Base-by-base conservation (phyloP, 2,329 filamentous ascomycete species). In the Ilyonectria sp. region DNA sequence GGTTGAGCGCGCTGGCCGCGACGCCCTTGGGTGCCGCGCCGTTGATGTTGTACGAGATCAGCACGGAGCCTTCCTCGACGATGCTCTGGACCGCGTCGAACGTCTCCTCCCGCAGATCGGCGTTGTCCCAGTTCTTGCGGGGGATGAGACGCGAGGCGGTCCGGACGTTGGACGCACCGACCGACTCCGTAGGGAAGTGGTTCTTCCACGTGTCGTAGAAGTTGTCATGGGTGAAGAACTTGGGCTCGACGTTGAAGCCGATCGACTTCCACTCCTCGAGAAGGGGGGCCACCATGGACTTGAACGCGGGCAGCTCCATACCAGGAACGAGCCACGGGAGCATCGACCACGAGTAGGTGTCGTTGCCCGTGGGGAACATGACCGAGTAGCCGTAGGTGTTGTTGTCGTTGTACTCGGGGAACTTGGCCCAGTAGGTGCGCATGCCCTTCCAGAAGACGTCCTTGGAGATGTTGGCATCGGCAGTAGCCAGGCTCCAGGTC, bases 81-180 rank as follows among this genome's bases (percentile, higher is more conserved):
- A 74, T 65, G 31, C 46, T 35, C 40, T 70, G 73, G 31, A 74
- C 40, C 0, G 73, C 68, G 19, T 71, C 44, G 26, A 76, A 70
- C 7, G 73, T 75, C 55, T 72, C 63, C 47, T 69, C 69, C 29
- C 60, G 54, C 23, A 71, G 68, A 17, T 67, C 49, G 9, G 37
- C 37, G 23, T 71, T 67, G 19, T 72, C 72, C 69, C 71, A 74
- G 65, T 74, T 73, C 19, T 75, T 74, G 26, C 78, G 78, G 1
- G 84, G 83, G 31, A 85, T 80, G 4, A 85, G 76, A 4, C 83
- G 81, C 19, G 78, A 83, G 4, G 75, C 82, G 2, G 79, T 80
- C n/a, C 71, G 74, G 47, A 66, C 72, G 31, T 62, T 64, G 21
- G 71, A 66, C 33, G 67, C 63, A 60, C 76, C 69, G 15, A 75